Base-by-base conservation (phyloP, 257 asterid species). In the Fraxinus anomala region DNA sequence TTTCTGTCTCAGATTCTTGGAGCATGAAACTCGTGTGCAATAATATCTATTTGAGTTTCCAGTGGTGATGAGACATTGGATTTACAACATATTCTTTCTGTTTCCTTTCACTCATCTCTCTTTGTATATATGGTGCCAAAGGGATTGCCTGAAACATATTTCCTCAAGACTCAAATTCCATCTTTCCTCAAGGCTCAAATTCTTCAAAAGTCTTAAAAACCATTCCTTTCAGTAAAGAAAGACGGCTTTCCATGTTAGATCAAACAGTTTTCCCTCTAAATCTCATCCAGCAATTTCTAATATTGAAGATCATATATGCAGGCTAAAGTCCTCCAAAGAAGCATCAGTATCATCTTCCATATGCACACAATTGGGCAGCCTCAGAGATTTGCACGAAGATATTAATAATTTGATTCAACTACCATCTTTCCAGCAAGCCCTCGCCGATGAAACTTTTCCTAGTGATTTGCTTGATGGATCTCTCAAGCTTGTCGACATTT, bases 251-350 rank as follows among this genome's bases (percentile, higher is more conserved):
- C 89, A 72, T 31, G 30, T 44, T 37, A 76, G 84, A 54, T 83
- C 86, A 6, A 81, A 30, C 65, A 86, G 85, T 75, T 73, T 86
- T n/a, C 82, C 89, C 42, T 67, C 80, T 16, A 10, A 33, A 39
- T 28, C 76, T 61, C 82, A 82, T 84, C 87, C 88, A 44, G 0
- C 51, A 24, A 6, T 61, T 49, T n/a, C 14, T 2, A 24, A 24
- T 65, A 61, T 80, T 21, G 77, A 71, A 75, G 78, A 76, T 76
- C 84, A 76, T 12, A 47, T 81, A n/a, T 37, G 68, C 40, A 77
- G 81, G 79, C 54, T 79, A 10, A 82, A 77, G 65, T 42, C 78
- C 11, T 80, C 77, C 0, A 33, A 69, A 3, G 75, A 30, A 0
- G 37, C 80, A 40, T 31, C 34, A 11, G 11, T 28, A 1, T 73